Conservation (phyloP, 495 filamentous ascomycete genomes). For the Tuber umbilicatum region DNA sequence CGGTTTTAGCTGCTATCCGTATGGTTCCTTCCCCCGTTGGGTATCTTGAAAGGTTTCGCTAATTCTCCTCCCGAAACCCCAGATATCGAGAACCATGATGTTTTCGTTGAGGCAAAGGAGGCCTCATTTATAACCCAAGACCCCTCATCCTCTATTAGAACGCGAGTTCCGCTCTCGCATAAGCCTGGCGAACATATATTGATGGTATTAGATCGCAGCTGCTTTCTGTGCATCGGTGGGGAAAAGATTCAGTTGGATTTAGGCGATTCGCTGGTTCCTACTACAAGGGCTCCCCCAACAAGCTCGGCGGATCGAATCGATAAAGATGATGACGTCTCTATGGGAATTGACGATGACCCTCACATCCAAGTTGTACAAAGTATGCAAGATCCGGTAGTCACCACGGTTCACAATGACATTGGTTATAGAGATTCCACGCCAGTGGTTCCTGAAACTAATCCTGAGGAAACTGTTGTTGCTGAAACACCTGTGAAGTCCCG, state of each 20-base stretch:
- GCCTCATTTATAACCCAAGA: not conserved
- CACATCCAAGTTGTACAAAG: constrained; percentile 30
- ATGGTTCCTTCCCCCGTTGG: not conserved
- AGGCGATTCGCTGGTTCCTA: constrained; percentile 4
- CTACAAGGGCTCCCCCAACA: not conserved
- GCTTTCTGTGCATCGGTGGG: constrained; percentile 16
- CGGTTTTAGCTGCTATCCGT: not conserved
- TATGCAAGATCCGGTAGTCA: not conserved
- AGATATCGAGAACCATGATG: not conserved
- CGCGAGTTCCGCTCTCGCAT: constrained; percentile 17
- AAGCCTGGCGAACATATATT: constrained; percentile 17
- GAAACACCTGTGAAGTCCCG: constrained; percentile 37
- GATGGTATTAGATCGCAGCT: constrained; percentile 22
- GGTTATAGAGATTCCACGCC: constrained; percentile 17
- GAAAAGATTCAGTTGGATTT: constrained; percentile 21
- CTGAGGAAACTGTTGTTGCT: constrained; percentile 24
- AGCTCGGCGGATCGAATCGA: not conserved
- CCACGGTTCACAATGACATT: not conserved
- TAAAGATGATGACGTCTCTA: constrained; percentile 7
- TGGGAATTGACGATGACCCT: constrained; percentile 15
- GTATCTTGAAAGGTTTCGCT: not conserved
- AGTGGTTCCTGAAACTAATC: constrained; percentile 17
- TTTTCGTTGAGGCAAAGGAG: not conserved
- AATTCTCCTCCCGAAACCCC: not conserved
- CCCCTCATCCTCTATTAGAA: not conserved